Evolutionary conservation across 306 rosid genomes (phyloP).

Genomic region (Cucurbita ficifolia): DNA sequence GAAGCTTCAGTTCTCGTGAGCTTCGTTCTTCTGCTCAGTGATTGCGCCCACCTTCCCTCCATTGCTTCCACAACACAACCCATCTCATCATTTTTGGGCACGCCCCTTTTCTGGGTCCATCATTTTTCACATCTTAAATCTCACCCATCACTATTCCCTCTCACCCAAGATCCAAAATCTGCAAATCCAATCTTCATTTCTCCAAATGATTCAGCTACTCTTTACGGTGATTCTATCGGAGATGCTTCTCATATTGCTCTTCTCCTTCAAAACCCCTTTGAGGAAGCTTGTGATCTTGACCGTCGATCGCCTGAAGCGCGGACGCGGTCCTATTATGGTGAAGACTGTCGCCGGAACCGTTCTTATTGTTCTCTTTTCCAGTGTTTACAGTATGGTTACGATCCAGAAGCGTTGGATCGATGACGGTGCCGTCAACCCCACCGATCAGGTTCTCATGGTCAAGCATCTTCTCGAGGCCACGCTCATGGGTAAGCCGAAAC

Average conservation of each 20-base stretch:
- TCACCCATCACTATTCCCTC: neutral
- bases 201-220: constrained; percentile 51
- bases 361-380: constrained; percentile 30
- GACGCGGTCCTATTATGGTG: constrained; percentile 70
- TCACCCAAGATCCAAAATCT: neutral
- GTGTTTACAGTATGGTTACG: constrained; percentile 35
- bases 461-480: constrained; percentile 77
- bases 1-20: neutral
- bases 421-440: constrained; percentile 42
- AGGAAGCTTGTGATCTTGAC: constrained; percentile 59
- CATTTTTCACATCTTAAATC: neutral
- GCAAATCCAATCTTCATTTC: neutral
- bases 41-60: constrained; percentile 1
- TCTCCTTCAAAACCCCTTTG: constrained; percentile 69
- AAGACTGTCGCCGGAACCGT: constrained; percentile 61
- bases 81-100: constrained; percentile 9
- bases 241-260: constrained; percentile 32
- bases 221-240: constrained; percentile 47
- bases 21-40: neutral
- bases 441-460: constrained; percentile 94
- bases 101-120: neutral
- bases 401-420: constrained; percentile 55
- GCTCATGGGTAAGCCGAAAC: constrained; percentile 50
- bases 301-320: constrained; percentile 70
- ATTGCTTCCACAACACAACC: constrained; percentile 1